Evolutionary conservation across 1,284 basidiomycete species (phyloP), one percentile per base, ranked within the genome.

Genomic region (Erythrobasidium hasegawianum): DNA sequence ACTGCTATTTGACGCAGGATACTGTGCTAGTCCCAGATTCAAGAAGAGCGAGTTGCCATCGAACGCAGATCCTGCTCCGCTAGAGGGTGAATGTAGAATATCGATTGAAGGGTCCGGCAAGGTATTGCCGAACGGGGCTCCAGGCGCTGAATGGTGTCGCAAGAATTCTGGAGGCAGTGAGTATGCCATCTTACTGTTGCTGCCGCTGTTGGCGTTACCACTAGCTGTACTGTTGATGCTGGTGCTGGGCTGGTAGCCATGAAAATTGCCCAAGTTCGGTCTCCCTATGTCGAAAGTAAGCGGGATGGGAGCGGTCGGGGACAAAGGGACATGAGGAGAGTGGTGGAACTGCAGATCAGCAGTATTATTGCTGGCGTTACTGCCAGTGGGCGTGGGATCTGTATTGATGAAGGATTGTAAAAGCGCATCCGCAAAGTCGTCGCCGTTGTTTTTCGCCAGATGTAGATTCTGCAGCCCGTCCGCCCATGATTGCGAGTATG

Each of bases 181-280:
- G 13, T 60, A 47, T 50, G 58, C 43, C 24, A 16, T 14, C 33
- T 13, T 33, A 14, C 18, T 22, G 40, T 64, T 45, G 39, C 27
- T 56, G 22, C 8, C 39, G 55, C 4, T 13, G 52, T 22, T 13
- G 61, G n/a, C 38, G 61, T 53, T 40, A 41, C 45, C 45, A 53
- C 61, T 56, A 33, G 61, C 52, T 38, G 55, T 10, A 22, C 29
- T 18, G 53, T 39, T 53, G 50, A 16, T 53, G 50, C 26, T 53
- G 16, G 53, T 39, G 40, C 53, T 56, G 27, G 61, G 40, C 26
- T 39, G 40, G 53, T 56, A 53, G 54, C 41, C 61, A 27, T 29
- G 61, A 41, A 14, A 64, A 53, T 24, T 53, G 50, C 33, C 11
- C 4, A 53, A 53, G 50, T 16, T 53, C 22, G 26, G 26, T 26